Evolutionary conservation across 1,139 yeast species (phyloP).

Genomic region (Tardiomyces depauwii): DNA sequence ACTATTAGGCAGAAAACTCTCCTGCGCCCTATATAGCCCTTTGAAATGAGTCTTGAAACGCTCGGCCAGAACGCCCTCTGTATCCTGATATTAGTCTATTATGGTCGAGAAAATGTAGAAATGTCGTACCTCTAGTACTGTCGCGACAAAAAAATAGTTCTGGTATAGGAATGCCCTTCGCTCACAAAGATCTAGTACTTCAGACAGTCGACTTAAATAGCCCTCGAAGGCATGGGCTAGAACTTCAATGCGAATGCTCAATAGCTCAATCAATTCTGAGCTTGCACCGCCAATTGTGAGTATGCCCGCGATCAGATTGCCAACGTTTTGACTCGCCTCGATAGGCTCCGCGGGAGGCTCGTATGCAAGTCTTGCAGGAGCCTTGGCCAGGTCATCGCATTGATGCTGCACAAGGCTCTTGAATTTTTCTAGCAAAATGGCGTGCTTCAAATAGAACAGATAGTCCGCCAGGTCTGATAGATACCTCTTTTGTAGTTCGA

Average conservation of each 20-base stretch:
- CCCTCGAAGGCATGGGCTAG: conserved; percentile 73
- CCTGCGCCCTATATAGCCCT: conserved; percentile 48
- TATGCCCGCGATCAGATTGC: conserved; percentile 63
- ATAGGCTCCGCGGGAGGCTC: conserved; percentile 17
- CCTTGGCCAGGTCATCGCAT: conserved; percentile 52
- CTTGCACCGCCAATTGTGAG: conserved; percentile 35
- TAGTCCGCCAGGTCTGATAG: conserved; percentile 70
- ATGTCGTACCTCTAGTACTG: conserved; percentile 31
- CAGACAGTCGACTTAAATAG: conserved; percentile 50
- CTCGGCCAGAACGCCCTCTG: conserved; percentile 39
- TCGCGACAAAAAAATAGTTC: conserved; percentile 43
- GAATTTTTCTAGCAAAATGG: conserved; percentile 74
- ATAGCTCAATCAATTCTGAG: conserved; percentile 43
- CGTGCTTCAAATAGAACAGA: conserved; percentile 35
- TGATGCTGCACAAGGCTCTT: conserved; percentile 67
- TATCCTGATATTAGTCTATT: no score
- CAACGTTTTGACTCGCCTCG: conserved; percentile 64
- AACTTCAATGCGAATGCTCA: conserved; percentile 55
- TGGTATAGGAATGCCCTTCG: conserved; percentile 51
- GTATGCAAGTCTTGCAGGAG: conserved; percentile 21
- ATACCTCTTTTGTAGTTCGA: conserved; percentile 49
- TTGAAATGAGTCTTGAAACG: conserved; percentile 54
- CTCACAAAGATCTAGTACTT: conserved; percentile 25
- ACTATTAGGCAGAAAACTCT: conserved; percentile 1
- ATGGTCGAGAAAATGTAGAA: no score